Evolutionary conservation across 805 yeast genomes (phyloP).

Genomic region (Monosporozyma servazzii): DNA sequence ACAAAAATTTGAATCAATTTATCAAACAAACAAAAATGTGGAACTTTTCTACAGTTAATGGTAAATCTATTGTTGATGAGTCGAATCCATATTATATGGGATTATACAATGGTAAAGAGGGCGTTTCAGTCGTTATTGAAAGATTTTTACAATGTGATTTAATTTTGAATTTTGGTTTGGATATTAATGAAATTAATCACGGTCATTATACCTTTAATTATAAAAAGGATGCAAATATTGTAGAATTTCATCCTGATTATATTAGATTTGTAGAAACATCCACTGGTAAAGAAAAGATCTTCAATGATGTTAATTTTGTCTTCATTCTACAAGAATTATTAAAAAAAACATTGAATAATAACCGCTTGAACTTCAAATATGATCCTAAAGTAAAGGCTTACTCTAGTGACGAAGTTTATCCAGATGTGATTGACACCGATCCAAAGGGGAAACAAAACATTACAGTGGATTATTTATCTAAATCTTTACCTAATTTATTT

Average conservation of each 20-base stretch:
- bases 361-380: slow-evolving; percentile 18
- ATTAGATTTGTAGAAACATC: slow-evolving; percentile 36
- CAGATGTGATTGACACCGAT: slow-evolving; percentile 5
- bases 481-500: slow-evolving; percentile 35
- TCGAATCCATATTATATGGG: slow-evolving; percentile 57
- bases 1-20: slow-evolving; percentile 38
- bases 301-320: slow-evolving; percentile 38
- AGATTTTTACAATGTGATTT: slow-evolving; percentile 53
- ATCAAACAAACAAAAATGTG: slow-evolving; percentile 38
- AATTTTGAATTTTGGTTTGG: slow-evolving; percentile 61
- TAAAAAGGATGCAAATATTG: slow-evolving; percentile 32
- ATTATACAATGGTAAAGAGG: slow-evolving; percentile 56
- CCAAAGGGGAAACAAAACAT: slow-evolving; percentile 26
- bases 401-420: slow-evolving; percentile 16
- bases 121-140: slow-evolving; percentile 39
- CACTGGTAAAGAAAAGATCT: slow-evolving; percentile 17
- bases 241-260: slow-evolving; percentile 47
- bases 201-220: slow-evolving; percentile 52
- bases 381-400: slow-evolving; percentile 15
- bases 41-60: slow-evolving; percentile 55
- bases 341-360: slow-evolving; percentile 26
- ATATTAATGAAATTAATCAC: slow-evolving; percentile 57
- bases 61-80: slow-evolving; percentile 69
- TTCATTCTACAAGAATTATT: slow-evolving; percentile 42
- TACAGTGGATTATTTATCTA: slow-evolving; percentile 40